These are phyloP conservation scores for Eucalyptus microcorys DNA, from an alignment of 345 rosid genomes.

Conservation along the genomic window DNA sequence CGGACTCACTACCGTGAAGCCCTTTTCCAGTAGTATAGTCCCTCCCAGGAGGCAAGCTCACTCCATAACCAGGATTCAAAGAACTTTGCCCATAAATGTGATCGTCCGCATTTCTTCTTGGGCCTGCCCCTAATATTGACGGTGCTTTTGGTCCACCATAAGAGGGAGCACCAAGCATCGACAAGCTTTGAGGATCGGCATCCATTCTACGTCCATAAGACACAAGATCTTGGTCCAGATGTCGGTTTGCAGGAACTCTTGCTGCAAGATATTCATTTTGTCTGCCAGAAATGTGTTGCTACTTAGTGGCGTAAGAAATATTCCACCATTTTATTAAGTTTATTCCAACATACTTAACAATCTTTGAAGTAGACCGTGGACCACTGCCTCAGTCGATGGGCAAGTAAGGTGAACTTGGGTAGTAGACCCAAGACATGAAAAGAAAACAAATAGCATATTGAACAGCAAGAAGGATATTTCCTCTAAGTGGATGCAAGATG, in stretches of 20 bases:
- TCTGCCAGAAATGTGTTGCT: conserved; percentile 65
- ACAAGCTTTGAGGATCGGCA: conserved; percentile 54
- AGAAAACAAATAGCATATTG: not conserved
- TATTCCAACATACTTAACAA: not conserved
- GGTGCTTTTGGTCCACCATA: conserved; percentile 64
- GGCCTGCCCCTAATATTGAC: conserved; percentile 88
- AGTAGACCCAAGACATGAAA: not conserved
- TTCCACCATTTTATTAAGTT: not conserved
- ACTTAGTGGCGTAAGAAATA: conserved; percentile 37
- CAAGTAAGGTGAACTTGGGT: not conserved
- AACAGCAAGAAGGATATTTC: not conserved
- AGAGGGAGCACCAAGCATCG: conserved; percentile 53
- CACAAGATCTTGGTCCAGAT: conserved; percentile 53
- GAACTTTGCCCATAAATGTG: conserved; percentile 51
- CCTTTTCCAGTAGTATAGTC: conserved; percentile 89
- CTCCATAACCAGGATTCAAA: conserved; percentile 94
- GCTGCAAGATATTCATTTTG: conserved; percentile 24
- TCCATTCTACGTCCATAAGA: conserved; percentile 77
- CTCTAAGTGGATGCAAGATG: not conserved
- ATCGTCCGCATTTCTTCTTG: conserved; percentile 75
- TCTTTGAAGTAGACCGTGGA: not conserved
- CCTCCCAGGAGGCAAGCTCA: conserved; percentile 98
- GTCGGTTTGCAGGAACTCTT: conserved; percentile 68
- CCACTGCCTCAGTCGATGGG: not conserved
- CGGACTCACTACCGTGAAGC: conserved; percentile 58